Conservation (phyloP, 805 yeast species). For the Barnettozyma sucrosica region DNA sequence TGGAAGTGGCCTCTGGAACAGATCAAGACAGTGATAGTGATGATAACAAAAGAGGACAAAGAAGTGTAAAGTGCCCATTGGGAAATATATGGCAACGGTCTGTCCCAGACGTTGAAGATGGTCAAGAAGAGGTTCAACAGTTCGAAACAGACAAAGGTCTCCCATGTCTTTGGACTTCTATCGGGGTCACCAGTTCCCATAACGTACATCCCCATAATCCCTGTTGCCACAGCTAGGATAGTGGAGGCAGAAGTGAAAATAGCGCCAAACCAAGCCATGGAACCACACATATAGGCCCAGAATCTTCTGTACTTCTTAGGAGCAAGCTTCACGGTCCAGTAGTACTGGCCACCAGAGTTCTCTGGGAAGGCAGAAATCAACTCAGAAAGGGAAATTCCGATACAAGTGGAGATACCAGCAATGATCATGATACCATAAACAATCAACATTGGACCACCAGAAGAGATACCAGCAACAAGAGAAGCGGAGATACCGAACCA, state of each 20-base stretch:
- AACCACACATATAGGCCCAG: slow-evolving; percentile 47
- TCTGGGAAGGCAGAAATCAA: slow-evolving; percentile 44
- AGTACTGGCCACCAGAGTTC: slow-evolving; percentile 52
- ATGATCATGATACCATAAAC: slow-evolving; percentile 51
- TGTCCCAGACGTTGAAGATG: slow-evolving; percentile 43
- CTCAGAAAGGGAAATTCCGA: slow-evolving; percentile 46
- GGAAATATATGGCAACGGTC: slow-evolving; percentile 43
- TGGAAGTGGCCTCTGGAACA: slow-evolving; percentile 49
- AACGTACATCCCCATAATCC: slow-evolving; percentile 44
- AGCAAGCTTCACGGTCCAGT: slow-evolving; percentile 49
- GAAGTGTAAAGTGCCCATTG: slow-evolving; percentile 45
- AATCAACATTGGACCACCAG: slow-evolving; percentile 53
- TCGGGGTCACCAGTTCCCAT: slow-evolving; percentile 30
- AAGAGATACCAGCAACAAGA: slow-evolving; percentile 43
- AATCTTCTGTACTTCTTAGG: slow-evolving; percentile 33
- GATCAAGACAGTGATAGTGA: slow-evolving; percentile 47
- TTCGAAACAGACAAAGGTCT: slow-evolving; percentile 44
- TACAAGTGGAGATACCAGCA: slow-evolving; percentile 39
- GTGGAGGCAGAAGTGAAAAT: slow-evolving; percentile 56
- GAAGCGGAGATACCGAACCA: slow-evolving; percentile 59
- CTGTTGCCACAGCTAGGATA: slow-evolving; percentile 45
- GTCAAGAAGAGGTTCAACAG: slow-evolving; percentile 37
- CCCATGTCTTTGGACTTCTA: slow-evolving; percentile 39
- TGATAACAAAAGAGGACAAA: slow-evolving; percentile 44
- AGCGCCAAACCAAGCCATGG: slow-evolving; percentile 56